Conservation (phyloP, 192 early-diverging fungal species). For the Phlyctochytrium planicorne region DNA sequence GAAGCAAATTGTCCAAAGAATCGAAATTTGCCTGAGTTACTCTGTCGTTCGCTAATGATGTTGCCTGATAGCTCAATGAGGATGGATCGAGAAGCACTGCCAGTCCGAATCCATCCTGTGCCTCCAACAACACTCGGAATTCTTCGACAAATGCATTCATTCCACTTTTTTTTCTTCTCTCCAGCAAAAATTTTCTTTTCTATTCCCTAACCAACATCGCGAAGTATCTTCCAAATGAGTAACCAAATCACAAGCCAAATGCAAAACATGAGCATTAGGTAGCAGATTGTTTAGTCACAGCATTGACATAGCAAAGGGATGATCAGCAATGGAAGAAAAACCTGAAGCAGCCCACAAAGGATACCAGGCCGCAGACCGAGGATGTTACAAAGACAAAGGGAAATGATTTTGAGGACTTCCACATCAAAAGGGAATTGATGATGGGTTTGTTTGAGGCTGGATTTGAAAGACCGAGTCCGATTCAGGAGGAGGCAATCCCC, state of each 20-base stretch:
- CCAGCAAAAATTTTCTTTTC: neutral
- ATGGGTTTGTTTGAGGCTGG: conserved; percentile 99
- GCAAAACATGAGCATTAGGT: neutral
- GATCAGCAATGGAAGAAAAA: conserved; percentile 36
- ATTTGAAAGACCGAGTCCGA: conserved; percentile 95
- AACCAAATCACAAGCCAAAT: neutral
- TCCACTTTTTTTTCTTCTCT: neutral
- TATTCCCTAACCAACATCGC: too few relatives aligned
- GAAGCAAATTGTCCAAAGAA: neutral
- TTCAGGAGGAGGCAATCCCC: conserved; percentile 98
- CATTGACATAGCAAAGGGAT: neutral
- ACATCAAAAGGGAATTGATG: conserved; percentile 90
- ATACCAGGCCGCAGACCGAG: conserved; percentile 91
- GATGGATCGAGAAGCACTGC: too few relatives aligned
- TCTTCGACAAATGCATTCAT: neutral
- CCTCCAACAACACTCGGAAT: neutral
- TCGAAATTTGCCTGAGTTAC: too few relatives aligned
- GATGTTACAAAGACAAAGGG: conserved; percentile 98
- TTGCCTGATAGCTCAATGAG: too few relatives aligned
- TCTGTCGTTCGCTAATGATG: too few relatives aligned
- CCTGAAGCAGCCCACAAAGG: conserved; percentile 76
- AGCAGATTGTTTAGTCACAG: neutral
- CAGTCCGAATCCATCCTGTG: neutral
- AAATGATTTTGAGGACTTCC: conserved; percentile 99
- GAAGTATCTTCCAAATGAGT: neutral